Base-by-base conservation (phyloP, 2,329 filamentous ascomycete genomes). In the Epichloe festucae region DNA sequence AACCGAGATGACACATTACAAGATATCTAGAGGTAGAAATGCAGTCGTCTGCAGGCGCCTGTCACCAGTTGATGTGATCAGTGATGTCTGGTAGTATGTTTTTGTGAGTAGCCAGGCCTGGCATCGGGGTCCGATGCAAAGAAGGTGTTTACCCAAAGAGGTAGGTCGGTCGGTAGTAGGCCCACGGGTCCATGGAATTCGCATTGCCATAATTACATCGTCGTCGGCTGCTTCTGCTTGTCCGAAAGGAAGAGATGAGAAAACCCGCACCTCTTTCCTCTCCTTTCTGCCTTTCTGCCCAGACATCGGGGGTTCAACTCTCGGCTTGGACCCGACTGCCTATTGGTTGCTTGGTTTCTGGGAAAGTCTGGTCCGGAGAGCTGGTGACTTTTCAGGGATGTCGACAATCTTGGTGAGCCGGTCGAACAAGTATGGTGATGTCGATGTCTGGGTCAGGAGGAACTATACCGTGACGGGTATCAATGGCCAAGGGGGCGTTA, bases 291-390 rank as follows among this genome's bases (percentile, higher is more conserved):
- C 3, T 21, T 4, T 31, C 27, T 31, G 27, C 27, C 27, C 27
- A 31, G 27, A 31, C 8, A 31, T 31, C 27, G 27, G 27, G 27
- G 27, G 27, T 10, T 10, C 8, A 10, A 10, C 27, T 31, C 3
- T 31, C 23, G 67, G 69, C 14, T 72, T 87, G 40, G 64, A 83
- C 54, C 83, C 83, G 2, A 67, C 68, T 21, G 66, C 70, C 42
- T 87, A 82, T 59, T 84, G 84, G 23, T 2, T 23, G 2, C 69
- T 87, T 34, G 84, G 87, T 63, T 88, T 87, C 61, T 87, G 84
- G 84, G 81, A 87, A 72, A 82, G 77, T 55, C 66, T 87, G 53
- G 72, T 70, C 50, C 50, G 84, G 83, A 31, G 81, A 87, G 65
- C 70, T 86, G 7, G 82, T 88, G 14, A 85, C 78, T 0, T 0